Evolutionary conservation across 1,284 basidiomycete species (phyloP).

Genomic region (Chiua sp.): DNA sequence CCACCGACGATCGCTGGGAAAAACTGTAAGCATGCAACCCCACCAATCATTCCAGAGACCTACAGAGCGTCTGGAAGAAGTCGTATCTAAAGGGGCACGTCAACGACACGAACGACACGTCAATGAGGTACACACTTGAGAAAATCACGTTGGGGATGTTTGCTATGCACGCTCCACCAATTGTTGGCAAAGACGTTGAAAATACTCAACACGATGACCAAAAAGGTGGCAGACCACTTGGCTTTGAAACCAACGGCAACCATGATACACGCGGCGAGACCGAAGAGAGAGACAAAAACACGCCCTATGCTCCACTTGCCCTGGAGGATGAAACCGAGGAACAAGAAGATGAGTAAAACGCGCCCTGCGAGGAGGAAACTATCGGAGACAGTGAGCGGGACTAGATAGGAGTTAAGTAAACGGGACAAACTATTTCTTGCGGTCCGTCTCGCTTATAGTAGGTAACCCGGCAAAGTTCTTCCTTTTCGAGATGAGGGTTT

Average conservation of each 20-base stretch:
- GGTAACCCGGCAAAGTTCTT: constrained; percentile 94
- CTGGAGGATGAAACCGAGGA: constrained; percentile 97
- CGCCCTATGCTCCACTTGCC: constrained; percentile 90
- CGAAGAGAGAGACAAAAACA: constrained; percentile 86
- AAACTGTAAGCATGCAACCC: constrained; percentile 26
- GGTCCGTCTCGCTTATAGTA: constrained; percentile 91
- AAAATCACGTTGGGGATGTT: constrained; percentile 97
- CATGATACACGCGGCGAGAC: constrained; percentile 94
- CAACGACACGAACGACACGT: constrained; percentile 14
- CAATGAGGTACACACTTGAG: constrained; percentile 68
- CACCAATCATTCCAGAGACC: constrained; percentile 35
- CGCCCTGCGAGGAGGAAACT: constrained; percentile 98
- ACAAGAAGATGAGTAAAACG: constrained; percentile 98
- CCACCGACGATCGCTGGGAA: constrained; percentile 93
- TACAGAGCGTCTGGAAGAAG: constrained; percentile 94
- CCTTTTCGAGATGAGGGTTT: constrained; percentile 89
- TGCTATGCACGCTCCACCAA: constrained; percentile 96
- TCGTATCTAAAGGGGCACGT: constrained; percentile 64
- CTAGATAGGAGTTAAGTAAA: constrained; percentile 2
- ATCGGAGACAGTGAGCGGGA: constrained; percentile 9
- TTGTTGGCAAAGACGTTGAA: constrained; percentile 99
- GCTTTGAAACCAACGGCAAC: constrained; percentile 99
- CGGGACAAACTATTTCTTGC: constrained; percentile 91
- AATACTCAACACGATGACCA: constrained; percentile 89
- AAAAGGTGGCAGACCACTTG: constrained; percentile 98